Evolutionary conservation across 441 rosid species (phyloP).

Genomic region (Pelargonium myrrhifolium): DNA sequence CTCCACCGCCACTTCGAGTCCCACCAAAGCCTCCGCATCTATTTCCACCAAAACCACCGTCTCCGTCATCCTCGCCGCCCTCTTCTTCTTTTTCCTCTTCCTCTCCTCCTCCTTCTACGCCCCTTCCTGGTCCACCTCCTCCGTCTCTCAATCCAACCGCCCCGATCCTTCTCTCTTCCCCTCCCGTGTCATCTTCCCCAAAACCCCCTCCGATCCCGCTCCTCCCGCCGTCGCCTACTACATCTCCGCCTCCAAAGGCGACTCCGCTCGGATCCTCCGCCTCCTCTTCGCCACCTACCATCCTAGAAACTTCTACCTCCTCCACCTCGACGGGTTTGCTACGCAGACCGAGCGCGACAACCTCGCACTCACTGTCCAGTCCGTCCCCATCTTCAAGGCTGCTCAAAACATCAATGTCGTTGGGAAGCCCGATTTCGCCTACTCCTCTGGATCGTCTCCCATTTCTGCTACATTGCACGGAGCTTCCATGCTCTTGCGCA

Average conservation of each 20-base stretch:
- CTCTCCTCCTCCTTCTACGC: conserved; percentile 59
- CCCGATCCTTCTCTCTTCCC: conserved; percentile 58
- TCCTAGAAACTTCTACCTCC: conserved; percentile 65
- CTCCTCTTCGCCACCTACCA: conserved; percentile 70
- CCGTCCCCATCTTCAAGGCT: conserved; percentile 57
- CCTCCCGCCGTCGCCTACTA: conserved; percentile 68
- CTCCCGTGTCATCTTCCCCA: conserved; percentile 26
- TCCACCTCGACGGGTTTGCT: conserved; percentile 70
- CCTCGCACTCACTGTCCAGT: conserved; percentile 46
- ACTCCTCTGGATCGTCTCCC: conserved; percentile 61
- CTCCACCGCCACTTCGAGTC: conserved; percentile 17
- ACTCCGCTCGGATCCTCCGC: conserved; percentile 59
- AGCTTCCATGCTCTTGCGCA: conserved; percentile 67
- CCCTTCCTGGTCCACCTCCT: conserved; percentile 32
- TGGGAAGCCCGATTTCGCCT: conserved; percentile 77
- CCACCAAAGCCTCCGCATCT: conserved; percentile 15
- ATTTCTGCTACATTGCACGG: conserved; percentile 78
- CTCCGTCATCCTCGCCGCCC: conserved; percentile 4
- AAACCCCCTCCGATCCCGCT: conserved; percentile 34
- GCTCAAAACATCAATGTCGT: conserved; percentile 75
- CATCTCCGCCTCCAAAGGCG: conserved; percentile 67
- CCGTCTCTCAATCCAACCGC: conserved; percentile 40
- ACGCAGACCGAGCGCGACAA: conserved; percentile 54
- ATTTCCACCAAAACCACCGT: conserved; percentile 15
- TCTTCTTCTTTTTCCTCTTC: conserved; percentile 37